Percentiles rank a stretch among this genome's conserved stretches.
Conservation (phyloP, 2,329 filamentous ascomycete genomes). For the Thielaviopsis cerberus region DNA sequence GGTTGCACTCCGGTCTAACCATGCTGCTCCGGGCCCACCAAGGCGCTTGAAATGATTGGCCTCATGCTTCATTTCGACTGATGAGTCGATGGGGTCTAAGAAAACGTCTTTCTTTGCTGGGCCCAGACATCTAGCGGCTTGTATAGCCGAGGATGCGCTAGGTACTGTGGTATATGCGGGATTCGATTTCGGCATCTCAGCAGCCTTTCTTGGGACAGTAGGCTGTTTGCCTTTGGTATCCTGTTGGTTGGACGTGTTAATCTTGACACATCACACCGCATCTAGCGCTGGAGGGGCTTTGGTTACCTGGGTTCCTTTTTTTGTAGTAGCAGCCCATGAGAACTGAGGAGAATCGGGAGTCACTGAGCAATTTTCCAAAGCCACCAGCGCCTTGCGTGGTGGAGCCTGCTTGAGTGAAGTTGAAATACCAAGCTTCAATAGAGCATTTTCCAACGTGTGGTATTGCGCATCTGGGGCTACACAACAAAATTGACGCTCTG, state of each 20-base stretch:
- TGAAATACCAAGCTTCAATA: background rate
- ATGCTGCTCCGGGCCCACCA: background rate
- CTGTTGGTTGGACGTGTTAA: background rate
- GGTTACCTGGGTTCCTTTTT: background rate
- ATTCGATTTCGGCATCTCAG: too few relatives aligned
- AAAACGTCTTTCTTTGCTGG: background rate
- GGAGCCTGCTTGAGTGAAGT: background rate
- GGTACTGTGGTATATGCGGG: background rate
- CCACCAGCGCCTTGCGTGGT: background rate
- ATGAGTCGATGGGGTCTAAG: background rate
- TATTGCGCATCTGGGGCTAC: background rate
- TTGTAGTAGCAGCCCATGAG: background rate
- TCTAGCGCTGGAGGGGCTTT: background rate
- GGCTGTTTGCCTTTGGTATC: background rate
- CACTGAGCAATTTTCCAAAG: background rate
- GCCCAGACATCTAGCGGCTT: background rate
- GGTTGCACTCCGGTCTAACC: background rate
- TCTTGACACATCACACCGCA: background rate
- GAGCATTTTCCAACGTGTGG: background rate
- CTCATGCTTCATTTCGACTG: background rate
- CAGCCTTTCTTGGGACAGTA: background rate
- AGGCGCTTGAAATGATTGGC: background rate
- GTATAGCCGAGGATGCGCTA: background rate
- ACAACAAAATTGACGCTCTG: background rate
- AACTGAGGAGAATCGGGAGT: background rate